phyloP scores from a whole-genome alignment of 768 basidiomycete genomes.

The Pleurotus pulmonarius region DNA sequence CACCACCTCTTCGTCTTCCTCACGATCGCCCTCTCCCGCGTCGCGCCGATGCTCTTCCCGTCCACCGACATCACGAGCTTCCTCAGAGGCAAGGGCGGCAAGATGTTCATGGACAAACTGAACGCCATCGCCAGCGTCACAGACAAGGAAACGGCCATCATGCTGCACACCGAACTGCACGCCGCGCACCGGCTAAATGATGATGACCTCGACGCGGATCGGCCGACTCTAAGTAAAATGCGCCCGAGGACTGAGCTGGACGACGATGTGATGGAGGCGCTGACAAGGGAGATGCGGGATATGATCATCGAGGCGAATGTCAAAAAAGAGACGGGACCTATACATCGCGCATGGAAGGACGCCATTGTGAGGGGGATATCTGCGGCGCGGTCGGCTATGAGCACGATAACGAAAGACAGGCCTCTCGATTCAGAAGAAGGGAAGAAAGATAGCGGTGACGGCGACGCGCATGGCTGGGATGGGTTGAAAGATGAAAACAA shows the following conservation, averaged over 20 bases:
- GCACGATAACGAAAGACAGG: background rate
- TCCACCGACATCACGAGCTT: conserved; percentile 17
- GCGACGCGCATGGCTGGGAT: background rate
- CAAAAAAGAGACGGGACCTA: conserved; percentile 51
- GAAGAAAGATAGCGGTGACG: background rate
- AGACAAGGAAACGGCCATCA: conserved; percentile 53
- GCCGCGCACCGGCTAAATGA: conserved; percentile 39
- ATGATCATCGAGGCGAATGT: conserved; percentile 63
- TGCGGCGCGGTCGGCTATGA: background rate
- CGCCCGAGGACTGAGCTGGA: conserved; percentile 15
- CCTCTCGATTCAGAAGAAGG: too few relatives aligned
- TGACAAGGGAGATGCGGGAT: conserved; percentile 59
- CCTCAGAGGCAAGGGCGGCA: conserved; percentile 20
- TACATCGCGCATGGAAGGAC: conserved; percentile 49
- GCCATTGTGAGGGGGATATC: conserved; percentile 23
- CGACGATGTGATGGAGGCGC: conserved; percentile 30
- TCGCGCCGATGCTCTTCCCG: conserved; percentile 66
- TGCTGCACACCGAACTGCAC: conserved; percentile 52
- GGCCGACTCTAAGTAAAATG: conserved; percentile 11
- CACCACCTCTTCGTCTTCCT: conserved; percentile 76
- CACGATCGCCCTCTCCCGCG: conserved; percentile 66
- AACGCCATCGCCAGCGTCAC: conserved; percentile 36
- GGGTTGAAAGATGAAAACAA: background rate
- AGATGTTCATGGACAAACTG: conserved; percentile 42
- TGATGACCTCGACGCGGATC: background rate